These are phyloP conservation scores for Moringa oleifera DNA, from an alignment of 345 rosid genomes.

Conservation along the genomic window DNA sequence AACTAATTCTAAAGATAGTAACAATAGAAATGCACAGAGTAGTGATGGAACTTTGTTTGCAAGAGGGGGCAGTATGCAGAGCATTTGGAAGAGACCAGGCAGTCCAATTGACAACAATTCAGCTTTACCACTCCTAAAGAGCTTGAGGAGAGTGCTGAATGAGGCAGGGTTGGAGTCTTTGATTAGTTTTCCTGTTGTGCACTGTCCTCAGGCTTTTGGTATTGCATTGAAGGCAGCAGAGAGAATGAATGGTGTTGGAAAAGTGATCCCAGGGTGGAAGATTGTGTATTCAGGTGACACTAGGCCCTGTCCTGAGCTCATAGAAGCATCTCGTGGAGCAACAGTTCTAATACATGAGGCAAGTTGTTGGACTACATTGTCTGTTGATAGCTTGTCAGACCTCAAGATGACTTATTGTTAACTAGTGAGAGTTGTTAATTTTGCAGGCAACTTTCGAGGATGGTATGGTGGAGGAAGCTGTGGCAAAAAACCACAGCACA, in stretches of 20 bases:
- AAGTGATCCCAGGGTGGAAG: slow-evolving; percentile 88
- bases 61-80: slow-evolving; percentile 71
- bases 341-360: slow-evolving; percentile 93
- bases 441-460: slow-evolving; percentile 95
- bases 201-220: slow-evolving; percentile 91
- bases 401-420: too few species aligned
- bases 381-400: neutral
- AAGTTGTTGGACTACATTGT: slow-evolving; percentile 11
- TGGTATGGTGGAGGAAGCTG: slow-evolving; percentile 78
- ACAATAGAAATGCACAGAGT: slow-evolving; percentile 13
- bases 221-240: slow-evolving; percentile 63
- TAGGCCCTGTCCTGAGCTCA: slow-evolving; percentile 74
- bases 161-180: slow-evolving; percentile 62
- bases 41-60: slow-evolving; percentile 47
- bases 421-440: neutral
- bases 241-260: slow-evolving; percentile 56
- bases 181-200: slow-evolving; percentile 90
- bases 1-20: neutral
- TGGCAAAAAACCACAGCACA: slow-evolving; percentile 92
- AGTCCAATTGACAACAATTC: slow-evolving; percentile 38
- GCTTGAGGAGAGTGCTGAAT: slow-evolving; percentile 47
- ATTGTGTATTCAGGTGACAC: slow-evolving; percentile 94
- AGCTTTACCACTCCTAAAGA: slow-evolving; percentile 39
- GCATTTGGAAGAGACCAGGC: slow-evolving; percentile 52
- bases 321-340: slow-evolving; percentile 72